A percentile compares a stretch with the other conserved stretches of the same genome.
phyloP scores from a whole-genome alignment of 2,329 filamentous ascomycete species.

The Talaromyces sp. region DNA sequence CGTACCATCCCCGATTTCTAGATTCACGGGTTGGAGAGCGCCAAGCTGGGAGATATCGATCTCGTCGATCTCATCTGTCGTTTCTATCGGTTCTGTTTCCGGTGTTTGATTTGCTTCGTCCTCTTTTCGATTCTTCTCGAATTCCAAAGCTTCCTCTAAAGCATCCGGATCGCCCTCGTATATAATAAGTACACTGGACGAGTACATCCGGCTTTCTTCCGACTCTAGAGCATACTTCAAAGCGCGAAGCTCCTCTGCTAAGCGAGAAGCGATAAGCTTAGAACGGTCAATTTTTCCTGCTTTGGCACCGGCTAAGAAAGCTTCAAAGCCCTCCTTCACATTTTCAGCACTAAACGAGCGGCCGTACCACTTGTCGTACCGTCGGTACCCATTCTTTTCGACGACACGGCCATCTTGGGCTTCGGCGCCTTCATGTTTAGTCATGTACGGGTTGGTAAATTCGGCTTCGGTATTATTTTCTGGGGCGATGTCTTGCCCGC shows the following conservation, averaged over 20 bases:
- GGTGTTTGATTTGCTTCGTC: conserved; percentile 22
- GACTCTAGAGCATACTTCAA: conserved; percentile 48
- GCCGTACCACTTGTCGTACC: conserved; percentile 64
- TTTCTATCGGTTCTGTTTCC: conserved; percentile 25
- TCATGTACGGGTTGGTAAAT: conserved; percentile 30
- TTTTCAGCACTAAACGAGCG: conserved; percentile 53
- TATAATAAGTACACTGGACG: conserved; percentile 59
- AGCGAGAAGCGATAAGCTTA: conserved; percentile 37
- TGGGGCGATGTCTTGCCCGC: conserved; percentile 22
- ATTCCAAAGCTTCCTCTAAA: conserved; percentile 46
- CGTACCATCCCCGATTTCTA: conserved; percentile 25
- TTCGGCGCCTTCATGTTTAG: conserved; percentile 44
- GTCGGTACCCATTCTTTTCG: conserved; percentile 50
- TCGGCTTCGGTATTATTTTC: conserved; percentile 21
- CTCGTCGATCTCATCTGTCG: conserved; percentile 18
- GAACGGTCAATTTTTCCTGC: conserved; percentile 39
- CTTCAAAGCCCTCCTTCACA: conserved; percentile 54
- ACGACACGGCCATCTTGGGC: conserved; percentile 40
- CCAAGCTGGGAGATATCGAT: conserved; percentile 8
- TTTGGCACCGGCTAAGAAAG: conserved; percentile 49
- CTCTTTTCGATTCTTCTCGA: conserved; percentile 38
- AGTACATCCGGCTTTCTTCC: conserved; percentile 64
- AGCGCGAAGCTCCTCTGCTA: conserved; percentile 38
- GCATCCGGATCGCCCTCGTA: conserved; percentile 61
- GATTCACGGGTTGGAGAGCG: conserved; percentile 13